Evolutionary conservation across 2,329 filamentous ascomycete genomes (phyloP).

Genomic region (Fulvia fulva): DNA sequence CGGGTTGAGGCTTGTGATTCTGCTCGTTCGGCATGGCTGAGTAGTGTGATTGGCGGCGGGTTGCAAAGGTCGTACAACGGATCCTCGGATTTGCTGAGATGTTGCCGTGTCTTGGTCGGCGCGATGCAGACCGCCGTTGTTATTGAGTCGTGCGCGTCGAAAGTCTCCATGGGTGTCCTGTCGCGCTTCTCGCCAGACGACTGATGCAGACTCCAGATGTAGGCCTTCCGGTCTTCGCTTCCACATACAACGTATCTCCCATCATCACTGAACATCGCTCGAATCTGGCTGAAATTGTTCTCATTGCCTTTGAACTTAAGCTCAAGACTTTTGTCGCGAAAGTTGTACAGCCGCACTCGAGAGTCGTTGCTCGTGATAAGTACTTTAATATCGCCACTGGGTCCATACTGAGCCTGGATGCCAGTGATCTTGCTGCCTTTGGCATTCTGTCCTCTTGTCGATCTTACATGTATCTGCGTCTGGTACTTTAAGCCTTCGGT

Average conservation of each 20-base stretch:
- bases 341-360: constrained; percentile 80
- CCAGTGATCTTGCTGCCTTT: constrained; percentile 98
- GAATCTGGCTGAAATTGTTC: constrained; percentile 85
- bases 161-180: constrained; percentile 79
- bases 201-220: constrained; percentile 75
- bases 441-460: constrained; percentile 84
- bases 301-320: constrained; percentile 89
- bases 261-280: constrained; percentile 83
- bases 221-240: constrained; percentile 84
- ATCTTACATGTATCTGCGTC: constrained; percentile 88
- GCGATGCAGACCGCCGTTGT: constrained; percentile 88
- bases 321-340: constrained; percentile 78
- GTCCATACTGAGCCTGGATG: constrained; percentile 67
- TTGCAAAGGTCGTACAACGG: constrained; percentile 97
- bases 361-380: constrained; percentile 95
- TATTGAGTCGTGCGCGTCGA: constrained; percentile 83
- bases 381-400: constrained; percentile 70
- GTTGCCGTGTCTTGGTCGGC: constrained; percentile 69
- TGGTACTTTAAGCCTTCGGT: constrained; percentile 83
- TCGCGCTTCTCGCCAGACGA: constrained; percentile 65
- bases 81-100: constrained; percentile 77
- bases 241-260: constrained; percentile 83
- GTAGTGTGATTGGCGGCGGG: constrained; percentile 79
- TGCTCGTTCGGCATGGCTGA: constrained; percentile 65
- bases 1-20: constrained; percentile 42